Evolutionary conservation across 148 eudicot genomes (phyloP), one percentile per base, ranked within the genome.

Genomic region (Beta vulgaris): DNA sequence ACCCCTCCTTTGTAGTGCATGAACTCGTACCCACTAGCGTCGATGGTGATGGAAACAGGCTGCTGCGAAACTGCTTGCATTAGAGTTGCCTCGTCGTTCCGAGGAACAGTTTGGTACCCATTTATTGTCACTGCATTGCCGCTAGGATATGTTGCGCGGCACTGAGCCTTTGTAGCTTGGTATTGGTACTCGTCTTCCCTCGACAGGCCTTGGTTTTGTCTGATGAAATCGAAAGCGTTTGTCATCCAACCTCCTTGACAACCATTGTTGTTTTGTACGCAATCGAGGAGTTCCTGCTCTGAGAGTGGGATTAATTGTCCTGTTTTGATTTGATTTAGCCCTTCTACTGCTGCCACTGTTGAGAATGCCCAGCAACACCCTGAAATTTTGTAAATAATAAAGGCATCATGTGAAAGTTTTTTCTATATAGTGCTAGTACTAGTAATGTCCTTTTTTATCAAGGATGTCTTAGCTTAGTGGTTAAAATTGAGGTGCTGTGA

Each of bases 321-420:
- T 0, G 82, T 80, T 18, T 31, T 76, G 3, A 87, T 74, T 44
- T 76, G 60, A 68, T 78, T 78, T 12, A 84, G 63, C 7, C 82
- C 81, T 68, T 86, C 87, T 12, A 82, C 76, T 44, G 87, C 83
- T 68, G 84, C 87, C 59, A 82, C 78, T 15, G 86, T 74, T 11
- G 89, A 77, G 68, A 86, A 86, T 46, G 87, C 89, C 89, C 89
- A 86, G 42, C 87, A 84, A 65, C 85, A 76, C 31, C 89, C 89
- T 84, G 80, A 14, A 10, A 21, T 32, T 0, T 51, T 51, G 4
- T 39, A 39, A 39, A 39, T n/a, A n/a, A n/a, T n/a, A n/a, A n/a
- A n/a, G n/a, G n/a, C n/a, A n/a, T n/a, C n/a, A n/a, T n/a, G n/a
- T n/a, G n/a, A n/a, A n/a, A n/a, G n/a, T n/a, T n/a, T n/a, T n/a